These are phyloP conservation scores for Musa troglodytarum DNA, from an alignment of 176 grass and related monocot species.

Conservation along the genomic window DNA sequence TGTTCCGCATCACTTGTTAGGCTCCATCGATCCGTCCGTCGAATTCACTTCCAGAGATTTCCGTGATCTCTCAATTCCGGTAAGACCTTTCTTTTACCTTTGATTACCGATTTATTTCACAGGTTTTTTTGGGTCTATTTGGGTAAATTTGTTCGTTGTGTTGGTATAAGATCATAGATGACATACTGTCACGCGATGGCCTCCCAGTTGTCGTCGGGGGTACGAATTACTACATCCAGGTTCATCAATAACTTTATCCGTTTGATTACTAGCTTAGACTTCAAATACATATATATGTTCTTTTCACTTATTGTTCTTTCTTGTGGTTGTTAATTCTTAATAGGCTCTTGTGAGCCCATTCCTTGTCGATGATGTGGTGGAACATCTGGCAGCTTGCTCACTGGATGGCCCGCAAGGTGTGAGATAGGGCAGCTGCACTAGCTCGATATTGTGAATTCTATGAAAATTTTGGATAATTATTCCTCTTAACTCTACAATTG, in stretches of 20 bases:
- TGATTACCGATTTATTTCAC: background rate
- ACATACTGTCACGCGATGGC: constrained; percentile 51
- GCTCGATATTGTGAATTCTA: background rate
- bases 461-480: background rate
- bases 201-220: constrained; percentile 86
- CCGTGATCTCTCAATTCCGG: constrained; percentile 45
- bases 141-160: background rate
- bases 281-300: background rate
- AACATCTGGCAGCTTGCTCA: constrained; percentile 29
- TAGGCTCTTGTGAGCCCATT: constrained; percentile 77
- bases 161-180: constrained; percentile 52
- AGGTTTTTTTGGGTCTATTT: background rate
- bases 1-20: constrained; percentile 74
- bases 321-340: background rate
- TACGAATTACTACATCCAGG: constrained; percentile 98
- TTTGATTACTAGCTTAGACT: background rate
- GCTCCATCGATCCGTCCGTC: constrained; percentile 53
- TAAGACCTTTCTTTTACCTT: constrained; percentile 10
- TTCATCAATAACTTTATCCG: background rate
- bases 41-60: constrained; percentile 86
- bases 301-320: background rate
- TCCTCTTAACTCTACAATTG: background rate
- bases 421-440: constrained; percentile 14
- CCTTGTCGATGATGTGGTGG: constrained; percentile 64
- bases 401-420: constrained; percentile 16